Base-by-base conservation (phyloP, 805 yeast genomes). In the Ogataea siamensis region DNA sequence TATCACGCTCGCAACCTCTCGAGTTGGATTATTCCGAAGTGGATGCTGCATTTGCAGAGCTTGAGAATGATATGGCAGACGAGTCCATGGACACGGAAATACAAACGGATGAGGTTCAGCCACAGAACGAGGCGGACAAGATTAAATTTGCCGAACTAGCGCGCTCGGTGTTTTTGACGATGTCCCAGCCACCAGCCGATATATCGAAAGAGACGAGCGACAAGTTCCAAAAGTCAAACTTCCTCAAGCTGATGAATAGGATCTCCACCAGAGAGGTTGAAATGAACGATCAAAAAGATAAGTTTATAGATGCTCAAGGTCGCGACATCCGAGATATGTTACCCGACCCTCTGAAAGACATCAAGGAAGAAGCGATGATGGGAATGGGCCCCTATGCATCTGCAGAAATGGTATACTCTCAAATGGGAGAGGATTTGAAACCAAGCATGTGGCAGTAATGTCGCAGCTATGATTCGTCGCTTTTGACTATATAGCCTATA, bases 191-290 rank as follows among this genome's bases (percentile, higher is more conserved):
- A 1, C 52, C 60, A 19, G 34, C 40, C 21, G 35, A 47, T 6
- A 45, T 55, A 1, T 57, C 68, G 10, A 39, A 41, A 4, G 52
- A 53, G 10, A 66, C 71, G 1, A 47, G 54, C 2, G 33, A 40
- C 18, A 70, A 70, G 44, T 68, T 70, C 46, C 57, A 61, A 46
- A 62, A 64, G 34, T 65, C 71, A 7, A 57, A 57, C 12, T 70
- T 70, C 37, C 47, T 70, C 38, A 64, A 66, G 38, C 50, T 70
- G 21, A 70, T 70, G 75, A 49, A 58, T 22, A 53, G 45, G 43
- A 66, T 70, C 7, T 59, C 69, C 12, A 54, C 54, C 10, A 58
- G 68, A 32, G 55, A 66, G 43, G 67, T 70, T 28, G 70, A 66
- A 39, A 46, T 70, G 5, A 55, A 56, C 31, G 43, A 50, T 11